Evolutionary conservation across 78 protist species (phyloP).

Genomic region (Dictyostelium citrinum): DNA sequence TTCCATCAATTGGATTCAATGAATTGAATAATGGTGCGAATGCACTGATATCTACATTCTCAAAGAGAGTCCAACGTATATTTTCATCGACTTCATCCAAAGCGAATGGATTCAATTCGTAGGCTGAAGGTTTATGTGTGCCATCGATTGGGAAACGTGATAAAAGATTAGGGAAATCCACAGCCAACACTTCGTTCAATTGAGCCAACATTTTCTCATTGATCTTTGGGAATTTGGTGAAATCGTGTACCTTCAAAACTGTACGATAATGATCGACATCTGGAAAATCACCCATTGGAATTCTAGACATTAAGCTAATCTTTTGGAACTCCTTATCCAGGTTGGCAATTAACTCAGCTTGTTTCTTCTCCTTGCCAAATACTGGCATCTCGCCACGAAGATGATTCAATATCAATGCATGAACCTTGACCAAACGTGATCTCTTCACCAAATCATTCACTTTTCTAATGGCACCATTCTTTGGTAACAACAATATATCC

Average conservation of each 20-base stretch:
- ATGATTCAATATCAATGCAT: conserved; percentile 74
- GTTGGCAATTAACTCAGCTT: conserved; percentile 72
- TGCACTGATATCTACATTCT: not conserved
- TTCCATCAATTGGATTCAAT: conserved; percentile 57
- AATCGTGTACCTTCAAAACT: conserved; percentile 55
- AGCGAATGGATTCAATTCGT: conserved; percentile 74
- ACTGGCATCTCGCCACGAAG: conserved; percentile 85
- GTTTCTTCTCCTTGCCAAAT: conserved; percentile 84
- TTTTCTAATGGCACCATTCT: conserved; percentile 75
- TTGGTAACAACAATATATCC: conserved; percentile 80
- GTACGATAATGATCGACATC: conserved; percentile 60
- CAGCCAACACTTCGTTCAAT: conserved; percentile 50
- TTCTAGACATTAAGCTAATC: conserved; percentile 31
- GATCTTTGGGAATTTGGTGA: conserved; percentile 82
- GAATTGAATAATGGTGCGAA: conserved; percentile 13
- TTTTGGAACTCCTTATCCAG: conserved; percentile 70
- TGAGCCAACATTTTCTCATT: conserved; percentile 19
- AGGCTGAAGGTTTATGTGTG: conserved; percentile 49
- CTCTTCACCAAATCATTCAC: conserved; percentile 92
- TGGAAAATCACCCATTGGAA: conserved; percentile 89
- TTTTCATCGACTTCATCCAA: conserved; percentile 43
- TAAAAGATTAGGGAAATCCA: conserved; percentile 77
- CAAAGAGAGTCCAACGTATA: conserved; percentile 31
- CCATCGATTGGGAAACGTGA: conserved; percentile 74
- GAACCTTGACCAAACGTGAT: conserved; percentile 81